These are phyloP conservation scores for Bryum argenteum DNA, from an alignment of 225 moss, liverwort and hornwort species.

Conservation along the genomic window DNA sequence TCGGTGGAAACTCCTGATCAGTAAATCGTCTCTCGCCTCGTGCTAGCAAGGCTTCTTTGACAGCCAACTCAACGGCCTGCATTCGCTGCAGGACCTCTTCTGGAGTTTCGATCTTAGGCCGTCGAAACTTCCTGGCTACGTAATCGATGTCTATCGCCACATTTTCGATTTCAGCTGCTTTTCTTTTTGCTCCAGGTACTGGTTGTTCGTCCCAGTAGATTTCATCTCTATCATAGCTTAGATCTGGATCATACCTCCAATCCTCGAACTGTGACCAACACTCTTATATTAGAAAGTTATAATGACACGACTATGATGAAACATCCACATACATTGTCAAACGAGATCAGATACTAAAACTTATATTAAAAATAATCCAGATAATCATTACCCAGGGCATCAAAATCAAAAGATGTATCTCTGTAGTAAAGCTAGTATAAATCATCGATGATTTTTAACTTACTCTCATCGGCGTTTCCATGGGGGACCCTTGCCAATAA, in stretches of 20 bases:
- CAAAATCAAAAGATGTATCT: not conserved
- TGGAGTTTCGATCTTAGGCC: slow-evolving; percentile 87
- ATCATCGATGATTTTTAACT: slow-evolving; percentile 12
- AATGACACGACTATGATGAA: not conserved
- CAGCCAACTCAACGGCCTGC: slow-evolving; percentile 96
- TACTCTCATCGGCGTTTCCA: slow-evolving; percentile 93
- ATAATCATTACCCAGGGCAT: slow-evolving; percentile 4
- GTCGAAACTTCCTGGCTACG: slow-evolving; percentile 80
- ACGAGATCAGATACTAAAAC: not conserved
- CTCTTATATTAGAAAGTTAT: slow-evolving; percentile 20
- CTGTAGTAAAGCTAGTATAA: slow-evolving; percentile 9
- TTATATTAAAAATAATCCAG: slow-evolving; percentile 3
- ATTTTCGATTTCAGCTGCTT: slow-evolving; percentile 79
- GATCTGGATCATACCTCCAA: slow-evolving; percentile 90
- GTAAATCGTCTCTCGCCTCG: slow-evolving; percentile 91
- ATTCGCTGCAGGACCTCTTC: slow-evolving; percentile 94
- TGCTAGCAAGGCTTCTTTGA: slow-evolving; percentile 92
- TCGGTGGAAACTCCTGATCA: slow-evolving; percentile 98
- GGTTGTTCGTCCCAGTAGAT: slow-evolving; percentile 95
- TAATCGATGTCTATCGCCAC: slow-evolving; percentile 88
- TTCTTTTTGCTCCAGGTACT: slow-evolving; percentile 80
- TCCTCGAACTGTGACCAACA: slow-evolving; percentile 72
- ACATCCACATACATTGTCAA: slow-evolving; percentile 12
- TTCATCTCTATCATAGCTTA: slow-evolving; percentile 88
- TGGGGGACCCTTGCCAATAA: slow-evolving; percentile 91